These are phyloP conservation scores for Glebionis coronaria DNA, from an alignment of 129 eudicot species.

Conservation along the genomic window DNA sequence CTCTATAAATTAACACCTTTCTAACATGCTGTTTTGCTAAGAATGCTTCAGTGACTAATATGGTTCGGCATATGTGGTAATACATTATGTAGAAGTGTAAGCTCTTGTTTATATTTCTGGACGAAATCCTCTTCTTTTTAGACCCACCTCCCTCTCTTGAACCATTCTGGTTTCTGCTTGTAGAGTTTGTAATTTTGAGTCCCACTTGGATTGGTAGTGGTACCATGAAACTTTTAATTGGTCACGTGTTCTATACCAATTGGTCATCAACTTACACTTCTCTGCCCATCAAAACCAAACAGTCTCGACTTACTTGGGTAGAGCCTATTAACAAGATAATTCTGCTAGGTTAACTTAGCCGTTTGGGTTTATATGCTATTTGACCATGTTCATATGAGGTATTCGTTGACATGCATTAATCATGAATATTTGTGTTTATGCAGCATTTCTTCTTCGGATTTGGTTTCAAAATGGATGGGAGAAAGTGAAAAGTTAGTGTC, in stretches of 20 bases:
- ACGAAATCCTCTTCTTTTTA: background rate
- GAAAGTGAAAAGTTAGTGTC: slow-evolving; percentile 74
- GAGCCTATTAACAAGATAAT: background rate
- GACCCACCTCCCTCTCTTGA: background rate
- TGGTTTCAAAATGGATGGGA: slow-evolving; percentile 81
- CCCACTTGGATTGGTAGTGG: background rate
- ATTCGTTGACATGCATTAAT: background rate
- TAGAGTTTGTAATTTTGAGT: background rate
- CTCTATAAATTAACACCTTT: background rate
- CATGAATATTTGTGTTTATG: slow-evolving; percentile 24
- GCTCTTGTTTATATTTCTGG: no score
- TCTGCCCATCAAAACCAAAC: background rate
- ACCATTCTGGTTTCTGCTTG: background rate
- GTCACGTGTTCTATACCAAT: background rate
- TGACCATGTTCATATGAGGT: slow-evolving; percentile 6
- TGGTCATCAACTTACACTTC: background rate
- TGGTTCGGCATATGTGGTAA: background rate
- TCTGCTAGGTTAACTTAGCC: background rate
- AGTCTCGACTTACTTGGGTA: background rate
- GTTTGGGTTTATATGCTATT: slow-evolving; percentile 8
- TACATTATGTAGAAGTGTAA: background rate
- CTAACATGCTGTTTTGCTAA: no score
- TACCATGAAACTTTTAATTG: background rate
- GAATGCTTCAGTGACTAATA: background rate
- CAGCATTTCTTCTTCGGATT: slow-evolving; percentile 65